phyloP scores from a whole-genome alignment of 1,284 basidiomycete species.

The Rhodofomes roseus region DNA sequence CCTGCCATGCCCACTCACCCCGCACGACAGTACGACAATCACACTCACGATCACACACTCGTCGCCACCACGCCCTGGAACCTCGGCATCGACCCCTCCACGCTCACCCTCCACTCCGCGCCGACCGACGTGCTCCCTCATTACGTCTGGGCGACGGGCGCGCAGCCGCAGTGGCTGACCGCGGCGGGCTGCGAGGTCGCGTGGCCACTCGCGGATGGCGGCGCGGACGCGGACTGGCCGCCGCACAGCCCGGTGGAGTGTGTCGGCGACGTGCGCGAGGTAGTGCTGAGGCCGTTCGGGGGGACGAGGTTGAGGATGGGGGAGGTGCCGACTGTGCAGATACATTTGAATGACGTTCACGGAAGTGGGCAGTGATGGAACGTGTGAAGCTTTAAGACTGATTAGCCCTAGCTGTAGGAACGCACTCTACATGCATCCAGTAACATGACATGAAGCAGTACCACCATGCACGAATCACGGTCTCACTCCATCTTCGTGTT shows the following conservation, averaged over 20 bases:
- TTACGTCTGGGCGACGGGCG: slow-evolving; percentile 51
- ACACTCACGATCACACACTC: slow-evolving; percentile 1
- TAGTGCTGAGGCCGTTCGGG: slow-evolving; percentile 5
- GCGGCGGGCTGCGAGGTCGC: slow-evolving; percentile 47
- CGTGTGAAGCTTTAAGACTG: too few species aligned
- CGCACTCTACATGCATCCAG: too few species aligned
- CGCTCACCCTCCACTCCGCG: slow-evolving; percentile 41
- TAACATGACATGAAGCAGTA: too few species aligned
- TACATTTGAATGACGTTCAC: too few species aligned
- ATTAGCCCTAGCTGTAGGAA: too few species aligned
- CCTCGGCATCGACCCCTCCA: slow-evolving; percentile 52
- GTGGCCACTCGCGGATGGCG: slow-evolving; percentile 32
- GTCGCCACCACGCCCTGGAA: slow-evolving; percentile 43
- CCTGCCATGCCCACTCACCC: neutral
- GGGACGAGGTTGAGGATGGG: slow-evolving; percentile 7
- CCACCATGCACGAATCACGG: too few species aligned
- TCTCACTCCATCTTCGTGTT: too few species aligned
- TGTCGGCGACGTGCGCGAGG: neutral
- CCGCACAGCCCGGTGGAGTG: slow-evolving; percentile 1
- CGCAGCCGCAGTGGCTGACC: slow-evolving; percentile 47
- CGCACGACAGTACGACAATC: neutral
- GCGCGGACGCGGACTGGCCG: slow-evolving; percentile 4
- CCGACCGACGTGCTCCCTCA: slow-evolving; percentile 39
- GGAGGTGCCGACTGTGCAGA: neutral
- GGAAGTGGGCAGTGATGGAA: neutral